Base-by-base conservation (phyloP, 2,329 filamentous ascomycete genomes). In the Zymoseptoria pseudotritici region DNA sequence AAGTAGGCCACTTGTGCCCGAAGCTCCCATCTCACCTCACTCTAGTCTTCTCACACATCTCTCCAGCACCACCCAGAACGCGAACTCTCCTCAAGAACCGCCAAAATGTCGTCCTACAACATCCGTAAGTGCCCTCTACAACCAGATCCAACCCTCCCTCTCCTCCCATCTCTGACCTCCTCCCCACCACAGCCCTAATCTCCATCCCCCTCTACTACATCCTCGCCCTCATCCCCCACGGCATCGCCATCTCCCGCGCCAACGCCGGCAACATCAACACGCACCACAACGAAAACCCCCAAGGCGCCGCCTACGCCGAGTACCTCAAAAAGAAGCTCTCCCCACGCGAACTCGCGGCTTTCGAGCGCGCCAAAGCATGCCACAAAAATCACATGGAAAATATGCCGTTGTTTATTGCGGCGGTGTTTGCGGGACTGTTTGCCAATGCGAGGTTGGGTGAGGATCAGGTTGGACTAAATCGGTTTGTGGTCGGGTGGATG, bases 301-400 rank as follows among this genome's bases (percentile, higher is more conserved):
- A 50, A 61, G 69, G 64, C 29, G 66, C 73, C 29, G 67, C 63
- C 17, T 70, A 71, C 62, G 53, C 74, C 42, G 73, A 73, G 24
- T 66, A 65, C 5, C 65, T 80, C 55, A 73, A 74, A 59, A 71
- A 76, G 54, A 66, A 69, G 4, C 70, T 78, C 2, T 66, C 73
- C 9, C 63, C 73, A 0, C 70, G 73, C 13, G 69, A 67, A 4
- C 78, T 74, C 61, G 74, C 72, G 11, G 71, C 68, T 7, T 80
- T 73, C 56, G 77, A 80, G 68, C 76, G 79, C 50, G 71, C 74
- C 21, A 73, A 78, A 60, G 72, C 75, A 4, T 79, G 77, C 36
- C 77, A 80, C 62, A 70, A 73, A 26, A 80, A 80, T 64, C 73
- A 74, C 26, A 71, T 79, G 62, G 78, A 81, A 69, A 78, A 76